Base-by-base conservation (phyloP, 129 eudicot species). In the Pseudognaphalium luteoalbum region DNA sequence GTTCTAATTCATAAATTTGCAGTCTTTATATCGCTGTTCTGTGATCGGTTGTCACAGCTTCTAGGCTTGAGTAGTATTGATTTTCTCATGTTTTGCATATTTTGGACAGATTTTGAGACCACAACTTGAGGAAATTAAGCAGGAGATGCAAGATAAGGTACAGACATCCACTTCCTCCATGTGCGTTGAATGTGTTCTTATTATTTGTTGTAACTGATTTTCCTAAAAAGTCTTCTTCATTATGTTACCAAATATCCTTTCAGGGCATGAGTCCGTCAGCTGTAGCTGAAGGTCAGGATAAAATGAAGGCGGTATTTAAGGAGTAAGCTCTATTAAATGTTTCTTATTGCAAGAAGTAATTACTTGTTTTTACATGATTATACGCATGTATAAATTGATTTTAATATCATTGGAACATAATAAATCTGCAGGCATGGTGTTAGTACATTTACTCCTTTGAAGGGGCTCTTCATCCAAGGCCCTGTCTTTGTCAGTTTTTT, bases 181-280 rank as follows among this genome's bases (percentile, higher is more conserved):
- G 62, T 69, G 66, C 19, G 30, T 21, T 58, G 25, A n/a, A 4
- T 59, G 3, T 77, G 9, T 67, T 3, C 25, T 69, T 70, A 14
- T 39, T 59, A 50, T 12, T 22, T 61, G 30, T 61, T 47, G 32
- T 61, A 0, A 8, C 51, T 79, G 21, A 62, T 79, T 63, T 39
- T 14, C 34, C 16, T 32, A 63, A 34, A 25, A 60, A 28, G 57
- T 28, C 72, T 68, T 47, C 58, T 54, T 34, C 59, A 34, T 19
- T 76, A 4, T 72, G 41, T 2, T 32, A 32, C 4, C 34, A 2
- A 0, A 34, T 59, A 6, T 35, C 76, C 68, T 65, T 70, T 44
- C 91, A 95, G 99, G 96, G 84, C 50, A 91, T 91, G 97, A 84
- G 89, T 73, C 99, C 96, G 1, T 59, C 82, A 19, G 99, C 96